phyloP scores from a whole-genome alignment of 164 flowering plant genomes.

The Amborella trichopoda region DNA sequence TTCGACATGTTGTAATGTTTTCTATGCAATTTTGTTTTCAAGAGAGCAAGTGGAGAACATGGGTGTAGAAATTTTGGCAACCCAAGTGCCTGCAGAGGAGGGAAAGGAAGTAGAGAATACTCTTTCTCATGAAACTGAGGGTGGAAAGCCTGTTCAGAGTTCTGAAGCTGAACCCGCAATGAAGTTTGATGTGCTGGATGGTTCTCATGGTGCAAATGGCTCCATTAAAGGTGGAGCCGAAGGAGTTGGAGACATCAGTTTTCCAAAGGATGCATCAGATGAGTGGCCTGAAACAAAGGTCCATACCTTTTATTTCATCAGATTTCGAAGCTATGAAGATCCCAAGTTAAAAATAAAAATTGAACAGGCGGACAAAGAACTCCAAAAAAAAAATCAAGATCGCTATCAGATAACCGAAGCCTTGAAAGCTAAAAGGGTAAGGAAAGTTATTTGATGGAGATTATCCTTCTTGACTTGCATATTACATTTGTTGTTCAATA shows the following conservation, averaged over 20 bases:
- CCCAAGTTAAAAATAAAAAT: conserved; percentile 58
- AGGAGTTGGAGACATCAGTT: conserved; percentile 17
- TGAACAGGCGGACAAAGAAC: conserved; percentile 58
- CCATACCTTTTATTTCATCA: conserved; percentile 50
- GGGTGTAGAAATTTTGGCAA: conserved; percentile 57
- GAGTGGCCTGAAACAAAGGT: conserved; percentile 77
- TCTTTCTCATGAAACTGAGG: conserved; percentile 25
- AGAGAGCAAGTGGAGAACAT: too few relatives aligned
- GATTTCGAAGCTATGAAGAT: conserved; percentile 52
- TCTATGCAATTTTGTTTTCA: too few relatives aligned
- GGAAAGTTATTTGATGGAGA: too few relatives aligned
- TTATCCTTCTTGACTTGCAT: too few relatives aligned
- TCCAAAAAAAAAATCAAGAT: conserved; percentile 42
- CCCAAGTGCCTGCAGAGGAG: conserved; percentile 33
- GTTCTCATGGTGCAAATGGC: conserved; percentile 46
- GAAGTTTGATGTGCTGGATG: conserved; percentile 24
- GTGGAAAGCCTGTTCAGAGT: conserved; percentile 27
- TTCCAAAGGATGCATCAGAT: conserved; percentile 69
- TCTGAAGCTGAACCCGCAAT: conserved; percentile 26
- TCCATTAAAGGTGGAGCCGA: conserved; percentile 29
- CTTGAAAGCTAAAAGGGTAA: conserved; percentile 56
- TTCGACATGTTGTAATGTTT: too few relatives aligned
- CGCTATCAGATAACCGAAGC: conserved; percentile 46
- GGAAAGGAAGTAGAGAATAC: conserved; percentile 15
- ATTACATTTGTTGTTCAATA: too few relatives aligned